phyloP scores from a whole-genome alignment of 2,329 filamentous ascomycete species.

The Alternaria solani region DNA sequence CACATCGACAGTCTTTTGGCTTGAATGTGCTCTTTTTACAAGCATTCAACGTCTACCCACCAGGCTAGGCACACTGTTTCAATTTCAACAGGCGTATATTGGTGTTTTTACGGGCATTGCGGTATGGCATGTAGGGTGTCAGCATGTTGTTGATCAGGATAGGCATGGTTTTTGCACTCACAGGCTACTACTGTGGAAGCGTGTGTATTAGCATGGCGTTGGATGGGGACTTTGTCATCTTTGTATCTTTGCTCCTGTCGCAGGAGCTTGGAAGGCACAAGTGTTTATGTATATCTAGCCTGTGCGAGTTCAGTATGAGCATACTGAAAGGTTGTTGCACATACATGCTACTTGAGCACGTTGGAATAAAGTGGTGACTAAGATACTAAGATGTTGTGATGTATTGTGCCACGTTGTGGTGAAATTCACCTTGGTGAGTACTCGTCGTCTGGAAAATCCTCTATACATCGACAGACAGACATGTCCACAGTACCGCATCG shows the following conservation, averaged over 20 bases:
- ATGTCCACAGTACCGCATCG: no score
- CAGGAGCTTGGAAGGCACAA: not conserved
- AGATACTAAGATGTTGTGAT: not conserved
- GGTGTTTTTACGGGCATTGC: not conserved
- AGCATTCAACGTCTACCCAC: not conserved
- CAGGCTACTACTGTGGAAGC: constrained; percentile 2
- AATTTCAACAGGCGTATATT: not conserved
- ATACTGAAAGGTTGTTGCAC: not conserved
- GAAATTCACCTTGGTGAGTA: not conserved
- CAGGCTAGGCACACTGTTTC: not conserved
- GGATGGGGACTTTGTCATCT: constrained; percentile 11
- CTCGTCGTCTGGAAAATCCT: no score
- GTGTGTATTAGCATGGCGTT: constrained; percentile 30
- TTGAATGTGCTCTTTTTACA: not conserved
- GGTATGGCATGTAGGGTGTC: not conserved
- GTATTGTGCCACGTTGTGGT: not conserved
- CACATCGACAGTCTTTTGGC: not conserved
- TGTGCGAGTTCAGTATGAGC: constrained; percentile 3
- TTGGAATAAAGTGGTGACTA: not conserved
- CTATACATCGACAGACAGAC: no score
- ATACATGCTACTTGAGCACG: not conserved
- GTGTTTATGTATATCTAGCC: constrained; percentile 3
- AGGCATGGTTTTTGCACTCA: constrained; percentile 2
- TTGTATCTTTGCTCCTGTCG: not conserved
- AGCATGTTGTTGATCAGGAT: constrained; percentile 5